Conservation (phyloP, 768 basidiomycete species). For the Amanita pseudoporphyria region DNA sequence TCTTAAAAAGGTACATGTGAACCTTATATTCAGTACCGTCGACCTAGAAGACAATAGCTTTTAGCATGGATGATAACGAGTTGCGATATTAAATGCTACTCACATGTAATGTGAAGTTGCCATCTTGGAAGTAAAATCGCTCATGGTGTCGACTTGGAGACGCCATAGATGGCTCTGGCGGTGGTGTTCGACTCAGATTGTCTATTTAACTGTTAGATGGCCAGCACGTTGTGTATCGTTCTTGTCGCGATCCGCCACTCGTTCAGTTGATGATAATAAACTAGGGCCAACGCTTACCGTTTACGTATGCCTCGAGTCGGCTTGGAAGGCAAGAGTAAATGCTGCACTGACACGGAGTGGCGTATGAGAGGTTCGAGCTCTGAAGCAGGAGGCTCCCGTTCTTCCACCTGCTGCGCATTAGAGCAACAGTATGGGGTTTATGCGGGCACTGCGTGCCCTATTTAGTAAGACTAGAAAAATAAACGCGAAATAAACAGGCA, state of each 20-base stretch:
- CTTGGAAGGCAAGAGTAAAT: no score
- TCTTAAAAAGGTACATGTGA: background rate
- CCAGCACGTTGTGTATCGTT: background rate
- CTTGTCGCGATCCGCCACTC: background rate
- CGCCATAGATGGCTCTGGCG: background rate
- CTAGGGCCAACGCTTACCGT: no score
- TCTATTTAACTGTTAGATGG: background rate
- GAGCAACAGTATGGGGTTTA: no score
- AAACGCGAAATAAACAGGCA: no score
- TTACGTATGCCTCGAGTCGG: no score
- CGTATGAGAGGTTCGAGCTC: no score
- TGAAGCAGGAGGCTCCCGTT: no score
- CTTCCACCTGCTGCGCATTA: no score
- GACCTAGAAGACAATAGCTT: background rate
- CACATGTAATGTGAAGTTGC: background rate
- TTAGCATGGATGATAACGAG: background rate
- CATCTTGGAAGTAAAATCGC: conserved; percentile 2
- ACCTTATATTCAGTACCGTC: background rate
- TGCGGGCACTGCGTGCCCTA: no score
- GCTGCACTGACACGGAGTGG: no score
- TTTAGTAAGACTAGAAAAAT: no score
- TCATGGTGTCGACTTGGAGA: background rate
- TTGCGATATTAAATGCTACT: background rate
- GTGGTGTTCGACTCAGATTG: background rate
- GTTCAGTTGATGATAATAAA: no score